Percentiles rank a stretch among this genome's conserved stretches.
Conservation (phyloP, 768 basidiomycete genomes). For the Pisolithus microcarpus region DNA sequence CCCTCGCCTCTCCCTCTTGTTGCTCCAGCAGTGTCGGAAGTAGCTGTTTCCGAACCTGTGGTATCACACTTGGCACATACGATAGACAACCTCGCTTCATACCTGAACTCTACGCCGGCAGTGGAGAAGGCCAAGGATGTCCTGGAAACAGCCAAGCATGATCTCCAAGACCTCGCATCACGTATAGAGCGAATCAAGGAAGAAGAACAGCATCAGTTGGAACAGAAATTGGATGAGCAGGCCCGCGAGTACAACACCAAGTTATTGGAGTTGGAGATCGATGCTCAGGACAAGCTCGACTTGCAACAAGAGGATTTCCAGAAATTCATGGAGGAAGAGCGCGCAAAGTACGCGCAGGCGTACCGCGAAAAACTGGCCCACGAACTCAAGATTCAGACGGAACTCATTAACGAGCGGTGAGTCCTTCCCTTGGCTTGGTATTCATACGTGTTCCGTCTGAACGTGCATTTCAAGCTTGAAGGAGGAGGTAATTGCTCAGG, state of each 20-base stretch:
- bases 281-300: conserved; percentile 78
- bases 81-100: conserved; percentile 86
- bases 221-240: conserved; percentile 70
- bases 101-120: conserved; percentile 66
- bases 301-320: conserved; percentile 82
- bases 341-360: conserved; percentile 56
- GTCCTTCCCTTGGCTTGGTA: conserved; percentile 12
- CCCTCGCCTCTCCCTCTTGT: conserved; percentile 60
- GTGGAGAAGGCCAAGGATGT: conserved; percentile 64
- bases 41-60: conserved; percentile 78
- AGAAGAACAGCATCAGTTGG: conserved; percentile 65
- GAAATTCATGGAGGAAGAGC: conserved; percentile 74
- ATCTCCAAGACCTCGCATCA: conserved; percentile 69
- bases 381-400: conserved; percentile 82
- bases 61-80: conserved; percentile 86
- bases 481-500: conserved; percentile 93
- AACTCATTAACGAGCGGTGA: conserved; percentile 91
- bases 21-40: conserved; percentile 69
- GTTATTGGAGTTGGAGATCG: conserved; percentile 77
- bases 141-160: conserved; percentile 71
- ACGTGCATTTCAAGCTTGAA: conserved; percentile 52
- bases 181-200: conserved; percentile 75
- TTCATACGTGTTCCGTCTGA: neutral
- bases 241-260: conserved; percentile 75
- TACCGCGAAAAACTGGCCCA: conserved; percentile 83